Conservation (phyloP, 192 early-diverging fungal genomes). For the Funneliformis mosseae region DNA sequence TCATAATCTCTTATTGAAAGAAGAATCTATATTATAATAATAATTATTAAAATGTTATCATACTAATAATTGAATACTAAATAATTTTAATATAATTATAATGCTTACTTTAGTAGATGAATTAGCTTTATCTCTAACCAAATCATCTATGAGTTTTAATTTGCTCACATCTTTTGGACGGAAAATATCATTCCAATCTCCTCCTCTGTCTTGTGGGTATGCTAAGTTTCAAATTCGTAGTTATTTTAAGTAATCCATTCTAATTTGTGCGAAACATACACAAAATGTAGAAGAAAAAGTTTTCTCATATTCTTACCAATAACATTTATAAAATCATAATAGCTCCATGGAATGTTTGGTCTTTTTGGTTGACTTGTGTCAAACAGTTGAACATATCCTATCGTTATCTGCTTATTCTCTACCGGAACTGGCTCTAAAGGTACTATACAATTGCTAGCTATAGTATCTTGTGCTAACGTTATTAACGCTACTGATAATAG, state of each 20-base stretch:
- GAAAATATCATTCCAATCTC: too few species aligned
- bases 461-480: background rate
- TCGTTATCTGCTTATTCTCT: background rate
- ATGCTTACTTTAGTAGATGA: background rate
- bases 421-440: too few species aligned
- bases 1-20: background rate
- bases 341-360: background rate
- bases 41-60: background rate
- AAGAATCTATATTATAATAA: background rate
- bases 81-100: background rate
- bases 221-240: too few species aligned
- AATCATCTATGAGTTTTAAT: too few species aligned
- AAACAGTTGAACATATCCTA: background rate
- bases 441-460: background rate
- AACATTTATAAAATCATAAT: background rate
- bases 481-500: background rate
- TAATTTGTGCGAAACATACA: too few species aligned
- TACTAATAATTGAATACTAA: background rate
- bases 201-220: too few species aligned
- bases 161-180: too few species aligned
- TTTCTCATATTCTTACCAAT: background rate
- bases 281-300: too few species aligned
- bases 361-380: background rate
- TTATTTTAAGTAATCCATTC: too few species aligned
- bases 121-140: too few species aligned